These are phyloP conservation scores for Aureobasidium lini DNA, from an alignment of 2,329 filamentous ascomycete genomes.

Conservation along the genomic window DNA sequence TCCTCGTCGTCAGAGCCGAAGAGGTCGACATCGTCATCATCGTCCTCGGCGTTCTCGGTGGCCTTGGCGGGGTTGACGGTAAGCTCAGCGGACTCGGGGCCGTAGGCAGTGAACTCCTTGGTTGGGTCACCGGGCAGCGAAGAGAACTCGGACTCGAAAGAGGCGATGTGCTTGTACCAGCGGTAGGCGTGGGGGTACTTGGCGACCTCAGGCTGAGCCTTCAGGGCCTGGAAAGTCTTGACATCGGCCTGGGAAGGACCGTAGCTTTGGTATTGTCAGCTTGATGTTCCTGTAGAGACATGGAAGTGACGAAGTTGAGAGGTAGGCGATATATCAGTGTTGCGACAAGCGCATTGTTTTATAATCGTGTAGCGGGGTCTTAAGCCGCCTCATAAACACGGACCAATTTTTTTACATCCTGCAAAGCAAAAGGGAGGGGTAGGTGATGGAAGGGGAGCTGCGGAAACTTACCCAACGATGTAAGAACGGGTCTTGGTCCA, in stretches of 20 bases:
- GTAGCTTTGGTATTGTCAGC: constrained; percentile 39
- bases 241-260: constrained; percentile 89
- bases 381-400: constrained; percentile 93
- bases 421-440: constrained; percentile 26
- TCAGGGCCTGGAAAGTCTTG: constrained; percentile 85
- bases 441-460: constrained; percentile 18
- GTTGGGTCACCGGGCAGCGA: constrained; percentile 84
- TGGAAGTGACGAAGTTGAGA: constrained; percentile 14
- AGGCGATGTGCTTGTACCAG: constrained; percentile 98
- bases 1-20: constrained; percentile 93
- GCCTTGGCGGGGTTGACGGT: constrained; percentile 83
- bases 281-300: background rate
- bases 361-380: constrained; percentile 81
- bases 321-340: constrained; percentile 51
- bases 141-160: constrained; percentile 87
- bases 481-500: constrained; percentile 72
- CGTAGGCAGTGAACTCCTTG: constrained; percentile 83
- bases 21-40: constrained; percentile 84
- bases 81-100: constrained; percentile 70
- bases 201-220: constrained; percentile 62
- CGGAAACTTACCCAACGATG: constrained; percentile 66
- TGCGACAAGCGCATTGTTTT: constrained; percentile 65
- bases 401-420: constrained; percentile 87
- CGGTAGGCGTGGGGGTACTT: constrained; percentile 92
- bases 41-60: constrained; percentile 57